Evolutionary conservation across 176 grass and related monocot species (phyloP).

Genomic region (Tillandsia leiboldiana): DNA sequence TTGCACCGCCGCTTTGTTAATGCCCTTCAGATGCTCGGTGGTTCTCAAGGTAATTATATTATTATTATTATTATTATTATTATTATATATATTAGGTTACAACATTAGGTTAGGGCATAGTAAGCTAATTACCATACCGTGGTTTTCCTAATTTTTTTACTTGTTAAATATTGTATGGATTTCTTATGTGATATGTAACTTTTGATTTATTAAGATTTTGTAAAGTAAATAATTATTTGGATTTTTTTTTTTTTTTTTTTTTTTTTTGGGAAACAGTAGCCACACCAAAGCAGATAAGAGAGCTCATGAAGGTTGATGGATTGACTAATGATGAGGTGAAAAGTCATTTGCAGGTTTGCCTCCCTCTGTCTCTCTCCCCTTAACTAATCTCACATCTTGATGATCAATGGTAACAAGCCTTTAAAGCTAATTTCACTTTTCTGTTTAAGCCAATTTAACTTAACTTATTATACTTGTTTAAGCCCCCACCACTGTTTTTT

Average conservation of each 20-base stretch:
- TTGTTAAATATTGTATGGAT: not conserved
- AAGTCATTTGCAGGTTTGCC: constrained; percentile 27
- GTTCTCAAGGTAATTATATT: constrained; percentile 60
- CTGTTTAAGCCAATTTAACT: too few species aligned
- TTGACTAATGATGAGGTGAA: constrained; percentile 36
- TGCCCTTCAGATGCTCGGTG: constrained; percentile 95
- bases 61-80: not conserved
- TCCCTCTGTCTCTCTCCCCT: not conserved
- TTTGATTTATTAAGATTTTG: not conserved
- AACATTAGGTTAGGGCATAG: too few species aligned
- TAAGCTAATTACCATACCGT: too few species aligned
- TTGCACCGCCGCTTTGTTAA: constrained; percentile 95
- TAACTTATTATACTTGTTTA: not conserved
- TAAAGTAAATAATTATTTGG: not conserved
- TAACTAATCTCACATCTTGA: not conserved
- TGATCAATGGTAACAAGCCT: too few species aligned
- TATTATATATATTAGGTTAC: not conserved
- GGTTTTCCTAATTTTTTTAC: too few species aligned
- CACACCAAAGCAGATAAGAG: constrained; percentile 32
- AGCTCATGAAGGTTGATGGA: constrained; percentile 36
- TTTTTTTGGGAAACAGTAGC: constrained; percentile 12
- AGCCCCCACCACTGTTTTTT: too few species aligned
- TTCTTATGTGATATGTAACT: not conserved
- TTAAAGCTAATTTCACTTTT: too few species aligned
- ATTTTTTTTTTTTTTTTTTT: not conserved